A percentile compares a stretch with the other conserved stretches of the same genome.
These are phyloP conservation scores for Sporobolus alterniflorus DNA, from an alignment of 202 grass and related monocot genomes.

Conservation along the genomic window DNA sequence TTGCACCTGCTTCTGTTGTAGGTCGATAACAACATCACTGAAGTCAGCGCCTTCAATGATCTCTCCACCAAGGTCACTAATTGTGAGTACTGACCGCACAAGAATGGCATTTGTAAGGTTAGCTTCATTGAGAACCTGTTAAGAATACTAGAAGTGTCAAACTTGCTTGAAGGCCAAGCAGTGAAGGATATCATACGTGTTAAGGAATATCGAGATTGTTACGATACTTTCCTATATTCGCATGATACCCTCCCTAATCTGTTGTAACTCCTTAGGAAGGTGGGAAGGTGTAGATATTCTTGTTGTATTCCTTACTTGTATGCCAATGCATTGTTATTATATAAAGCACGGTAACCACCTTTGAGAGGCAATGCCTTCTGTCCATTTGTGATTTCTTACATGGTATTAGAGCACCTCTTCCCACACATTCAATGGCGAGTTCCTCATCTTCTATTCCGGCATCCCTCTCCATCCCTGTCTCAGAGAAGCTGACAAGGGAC, in stretches of 20 bases:
- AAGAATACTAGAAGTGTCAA: slow-evolving; percentile 23
- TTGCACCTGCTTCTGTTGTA: slow-evolving; percentile 86
- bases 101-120: slow-evolving; percentile 96
- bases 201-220: too few species aligned
- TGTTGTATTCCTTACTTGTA: too few species aligned
- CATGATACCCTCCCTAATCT: too few species aligned
- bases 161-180: slow-evolving; percentile 25
- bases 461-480: not conserved
- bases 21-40: slow-evolving; percentile 97
- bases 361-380: too few species aligned
- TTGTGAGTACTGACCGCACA: slow-evolving; percentile 82
- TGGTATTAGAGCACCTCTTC: not conserved
- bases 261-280: too few species aligned
- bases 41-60: slow-evolving; percentile 94
- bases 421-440: not conserved
- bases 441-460: not conserved
- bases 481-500: not conserved
- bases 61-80: slow-evolving; percentile 93
- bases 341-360: too few species aligned
- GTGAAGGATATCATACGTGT: not conserved
- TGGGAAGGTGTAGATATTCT: too few species aligned
- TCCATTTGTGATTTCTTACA: too few species aligned
- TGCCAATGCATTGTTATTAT: too few species aligned
- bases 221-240: too few species aligned
- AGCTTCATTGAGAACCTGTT: slow-evolving; percentile 96